phyloP scores from a whole-genome alignment of 257 asterid genomes.

The Forsythia viridissima region DNA sequence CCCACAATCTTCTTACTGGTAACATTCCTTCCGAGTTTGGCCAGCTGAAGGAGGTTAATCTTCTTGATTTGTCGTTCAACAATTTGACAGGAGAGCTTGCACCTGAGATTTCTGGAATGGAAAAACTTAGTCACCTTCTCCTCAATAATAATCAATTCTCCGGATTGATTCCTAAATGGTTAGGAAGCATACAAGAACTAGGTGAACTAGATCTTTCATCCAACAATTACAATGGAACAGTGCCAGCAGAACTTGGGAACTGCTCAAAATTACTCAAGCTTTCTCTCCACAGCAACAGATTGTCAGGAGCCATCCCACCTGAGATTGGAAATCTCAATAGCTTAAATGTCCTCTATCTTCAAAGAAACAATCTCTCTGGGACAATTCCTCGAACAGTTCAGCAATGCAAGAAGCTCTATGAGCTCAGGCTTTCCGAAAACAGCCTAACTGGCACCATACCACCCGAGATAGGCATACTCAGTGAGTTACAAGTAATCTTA shows the following conservation, averaged over 20 bases:
- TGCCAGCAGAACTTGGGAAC: slow-evolving; percentile 71
- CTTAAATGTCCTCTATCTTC: slow-evolving; percentile 73
- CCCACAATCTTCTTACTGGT: slow-evolving; percentile 63
- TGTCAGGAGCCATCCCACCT: slow-evolving; percentile 70
- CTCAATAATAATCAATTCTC: slow-evolving; percentile 57
- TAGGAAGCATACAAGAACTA: slow-evolving; percentile 61
- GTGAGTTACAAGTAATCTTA: slow-evolving; percentile 73
- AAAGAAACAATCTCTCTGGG: slow-evolving; percentile 66
- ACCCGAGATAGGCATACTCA: slow-evolving; percentile 55
- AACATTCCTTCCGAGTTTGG: slow-evolving; percentile 59
- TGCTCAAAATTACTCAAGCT: slow-evolving; percentile 66
- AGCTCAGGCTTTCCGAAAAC: slow-evolving; percentile 79
- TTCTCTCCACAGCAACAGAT: slow-evolving; percentile 53
- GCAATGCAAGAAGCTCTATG: slow-evolving; percentile 77
- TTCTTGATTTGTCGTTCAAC: slow-evolving; percentile 79
- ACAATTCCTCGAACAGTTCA: slow-evolving; percentile 64
- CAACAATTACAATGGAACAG: slow-evolving; percentile 59
- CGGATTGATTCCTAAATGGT: slow-evolving; percentile 64
- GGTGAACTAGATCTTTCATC: slow-evolving; percentile 86
- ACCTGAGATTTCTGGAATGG: slow-evolving; percentile 49
- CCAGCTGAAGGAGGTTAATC: slow-evolving; percentile 54
- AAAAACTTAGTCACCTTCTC: slow-evolving; percentile 62
- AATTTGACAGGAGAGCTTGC: slow-evolving; percentile 52
- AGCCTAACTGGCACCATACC: slow-evolving; percentile 66
- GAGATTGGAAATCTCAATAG: slow-evolving; percentile 72